A percentile compares a stretch with the other conserved stretches of the same genome.
phyloP scores from a whole-genome alignment of 805 yeast genomes.

The Martiniozyma abietophila region DNA sequence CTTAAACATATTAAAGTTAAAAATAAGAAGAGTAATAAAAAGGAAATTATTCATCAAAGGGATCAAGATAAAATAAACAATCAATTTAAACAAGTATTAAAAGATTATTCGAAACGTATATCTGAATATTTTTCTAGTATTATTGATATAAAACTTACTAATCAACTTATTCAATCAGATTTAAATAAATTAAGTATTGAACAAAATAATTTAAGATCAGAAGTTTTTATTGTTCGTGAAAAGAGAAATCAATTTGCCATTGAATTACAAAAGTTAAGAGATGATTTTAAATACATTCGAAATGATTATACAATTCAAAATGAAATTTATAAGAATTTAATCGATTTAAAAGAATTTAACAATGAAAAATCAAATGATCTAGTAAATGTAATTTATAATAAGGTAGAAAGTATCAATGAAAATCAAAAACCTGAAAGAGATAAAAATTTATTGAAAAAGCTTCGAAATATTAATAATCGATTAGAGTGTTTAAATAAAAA shows the following conservation, averaged over 20 bases:
- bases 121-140: conserved; percentile 23
- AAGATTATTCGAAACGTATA: conserved; percentile 18
- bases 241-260: conserved; percentile 18
- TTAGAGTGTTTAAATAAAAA: no score
- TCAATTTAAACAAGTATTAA: conserved; percentile 9
- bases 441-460: no score
- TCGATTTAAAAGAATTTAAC: no score
- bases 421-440: no score
- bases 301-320: conserved; percentile 13
- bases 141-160: conserved; percentile 29
- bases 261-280: conserved; percentile 17
- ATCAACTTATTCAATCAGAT: conserved; percentile 25
- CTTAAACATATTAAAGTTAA: no score
- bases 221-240: conserved; percentile 23
- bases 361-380: no score
- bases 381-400: no score
- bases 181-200: conserved; percentile 21
- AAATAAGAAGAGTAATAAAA: not conserved
- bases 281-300: conserved; percentile 9
- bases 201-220: conserved; percentile 23
- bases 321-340: no score
- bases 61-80: not conserved
- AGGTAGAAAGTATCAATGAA: no score
- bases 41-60: not conserved
- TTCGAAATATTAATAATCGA: no score